Percentiles rank a stretch among this genome's conserved stretches.
phyloP scores from a whole-genome alignment of 2,329 filamentous ascomycete species.

The Chaetomiaceae sp. region DNA sequence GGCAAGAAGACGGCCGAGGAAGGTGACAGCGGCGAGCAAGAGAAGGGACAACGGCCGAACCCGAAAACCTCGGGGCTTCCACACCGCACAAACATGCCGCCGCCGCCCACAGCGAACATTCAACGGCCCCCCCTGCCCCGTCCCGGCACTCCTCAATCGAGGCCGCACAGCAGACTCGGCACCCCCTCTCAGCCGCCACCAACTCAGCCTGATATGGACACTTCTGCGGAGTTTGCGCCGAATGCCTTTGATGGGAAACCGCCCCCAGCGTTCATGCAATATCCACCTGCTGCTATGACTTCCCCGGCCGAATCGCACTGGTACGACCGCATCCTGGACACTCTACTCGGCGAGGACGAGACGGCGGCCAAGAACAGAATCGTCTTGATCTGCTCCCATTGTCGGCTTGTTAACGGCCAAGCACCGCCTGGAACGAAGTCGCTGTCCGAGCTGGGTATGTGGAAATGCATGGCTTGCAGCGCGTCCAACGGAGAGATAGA shows the following conservation, averaged over 20 bases:
- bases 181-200: constrained; percentile 19
- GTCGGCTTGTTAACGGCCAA: constrained; percentile 89
- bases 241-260: constrained; percentile 54
- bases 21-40: constrained; percentile 22
- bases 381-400: constrained; percentile 76
- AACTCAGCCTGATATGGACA: constrained; percentile 32
- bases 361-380: constrained; percentile 86
- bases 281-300: constrained; percentile 26
- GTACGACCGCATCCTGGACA: constrained; percentile 92
- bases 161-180: constrained; percentile 15
- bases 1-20: constrained; percentile 29
- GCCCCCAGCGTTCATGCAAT: constrained; percentile 29
- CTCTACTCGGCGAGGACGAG: constrained; percentile 92
- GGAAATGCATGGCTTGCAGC: constrained; percentile 85
- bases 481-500: constrained; percentile 76
- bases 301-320: constrained; percentile 56
- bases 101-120: constrained; percentile 62
- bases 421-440: constrained; percentile 80
- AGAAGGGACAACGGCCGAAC: constrained; percentile 27
- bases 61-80: constrained; percentile 18
- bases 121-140: constrained; percentile 36
- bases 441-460: constrained; percentile 74
- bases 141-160: constrained; percentile 30
- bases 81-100: constrained; percentile 36
- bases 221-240: constrained; percentile 65